A percentile compares a stretch with the other conserved stretches of the same genome.
Conservation (phyloP, 2,329 filamentous ascomycete genomes). For the Fusarium tanahbumbuense region DNA sequence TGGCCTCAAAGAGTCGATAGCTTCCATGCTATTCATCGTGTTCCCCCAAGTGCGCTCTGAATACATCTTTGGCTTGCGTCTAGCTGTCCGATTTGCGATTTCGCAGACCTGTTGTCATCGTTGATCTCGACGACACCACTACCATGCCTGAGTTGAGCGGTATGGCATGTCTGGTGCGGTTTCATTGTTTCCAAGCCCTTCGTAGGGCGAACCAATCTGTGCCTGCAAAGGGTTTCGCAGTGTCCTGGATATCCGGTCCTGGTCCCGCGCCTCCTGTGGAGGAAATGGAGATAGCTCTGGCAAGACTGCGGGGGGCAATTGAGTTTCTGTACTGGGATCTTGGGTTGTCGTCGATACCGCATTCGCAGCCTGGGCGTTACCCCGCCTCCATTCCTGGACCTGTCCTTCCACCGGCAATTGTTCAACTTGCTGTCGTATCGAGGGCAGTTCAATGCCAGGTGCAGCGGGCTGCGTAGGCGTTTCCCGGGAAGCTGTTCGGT, state of each 20-base stretch:
- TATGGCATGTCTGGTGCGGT: conserved; percentile 12
- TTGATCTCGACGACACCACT: neutral
- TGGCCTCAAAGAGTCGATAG: neutral
- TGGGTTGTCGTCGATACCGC: conserved; percentile 1
- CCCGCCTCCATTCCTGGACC: conserved; percentile 10
- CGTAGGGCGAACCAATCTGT: conserved; percentile 3
- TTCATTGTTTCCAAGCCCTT: conserved; percentile 10
- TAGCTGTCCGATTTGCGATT: neutral
- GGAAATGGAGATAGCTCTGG: conserved; percentile 31
- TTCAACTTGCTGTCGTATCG: conserved; percentile 21
- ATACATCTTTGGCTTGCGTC: neutral
- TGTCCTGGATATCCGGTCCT: conserved; percentile 3
- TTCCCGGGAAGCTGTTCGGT: conserved; percentile 2
- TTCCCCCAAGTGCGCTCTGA: neutral
- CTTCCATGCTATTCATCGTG: neutral
- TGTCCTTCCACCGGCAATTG: conserved; percentile 12
- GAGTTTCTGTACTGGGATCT: neutral
- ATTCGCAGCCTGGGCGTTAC: conserved; percentile 1
- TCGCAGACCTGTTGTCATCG: neutral
- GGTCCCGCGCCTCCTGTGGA: conserved; percentile 6
- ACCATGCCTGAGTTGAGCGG: conserved; percentile 35
- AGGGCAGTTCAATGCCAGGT: conserved; percentile 4
- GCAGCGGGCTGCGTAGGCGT: conserved; percentile 3
- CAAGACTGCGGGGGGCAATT: conserved; percentile 24
- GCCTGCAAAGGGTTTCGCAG: conserved; percentile 31